Base-by-base conservation (phyloP, 2,329 filamentous ascomycete genomes). In the Phialophora verrucosa region DNA sequence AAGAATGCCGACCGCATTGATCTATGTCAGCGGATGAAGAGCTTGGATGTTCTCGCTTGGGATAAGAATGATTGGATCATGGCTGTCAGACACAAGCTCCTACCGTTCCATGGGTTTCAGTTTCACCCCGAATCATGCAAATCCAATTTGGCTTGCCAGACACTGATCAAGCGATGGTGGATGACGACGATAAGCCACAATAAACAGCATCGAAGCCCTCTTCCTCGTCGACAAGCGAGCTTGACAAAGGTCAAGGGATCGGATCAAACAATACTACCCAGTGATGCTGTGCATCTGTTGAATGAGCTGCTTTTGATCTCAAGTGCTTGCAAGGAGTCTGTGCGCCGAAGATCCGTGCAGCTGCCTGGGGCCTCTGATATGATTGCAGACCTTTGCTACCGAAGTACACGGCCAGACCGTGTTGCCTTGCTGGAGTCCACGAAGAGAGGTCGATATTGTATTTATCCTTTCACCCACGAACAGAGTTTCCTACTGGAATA, bases 101-200 rank as follows among this genome's bases (percentile, higher is more conserved):
- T 87, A 70, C 93, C 93, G 0, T 91, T 94, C 69, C 96, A 91
- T 89, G 93, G 91, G 0, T 83, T 97, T 20, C 93, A 97, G 75
- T 97, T 95, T 73, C 93, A 97, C 74, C 93, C 93, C 0, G 93
- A 97, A 77, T 96, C 92, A 0, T 96, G 92, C 76, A 96, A 93
- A 3, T 90, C 91, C 47, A 79, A 82, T 3, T 84, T 85, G 66
- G 89, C 90, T 1, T 81, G 79, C 67, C 85, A 84, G 23, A 79
- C 81, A 14, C 82, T 96, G 29, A 82, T 96, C 42, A 78, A 78
- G 59, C 92, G 91, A 73, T 97, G 93, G 92, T 95, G 93, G 84
- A 75, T 77, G 4, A 82, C 87, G 74, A 88, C 88, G 0, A 78
- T 83, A 62, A 75, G 77, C 50, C 93, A 90, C 87, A 90, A 89